Evolutionary conservation across 2,329 filamentous ascomycete genomes (phyloP).

Genomic region (Pseudomassariella vexata): DNA sequence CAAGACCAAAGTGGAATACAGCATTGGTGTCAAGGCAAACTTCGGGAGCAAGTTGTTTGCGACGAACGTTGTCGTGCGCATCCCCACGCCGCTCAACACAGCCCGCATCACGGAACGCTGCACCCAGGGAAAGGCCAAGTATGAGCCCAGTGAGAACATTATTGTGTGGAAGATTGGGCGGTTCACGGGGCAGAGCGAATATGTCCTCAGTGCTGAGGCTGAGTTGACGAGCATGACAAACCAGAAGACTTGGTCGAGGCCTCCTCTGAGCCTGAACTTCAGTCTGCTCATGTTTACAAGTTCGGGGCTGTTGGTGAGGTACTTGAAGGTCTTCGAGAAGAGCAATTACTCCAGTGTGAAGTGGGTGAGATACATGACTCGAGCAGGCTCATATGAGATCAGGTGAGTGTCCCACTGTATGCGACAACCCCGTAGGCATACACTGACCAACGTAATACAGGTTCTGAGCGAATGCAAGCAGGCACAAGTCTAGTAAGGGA

Average conservation of each 20-base stretch:
- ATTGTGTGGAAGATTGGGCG: constrained; percentile 98
- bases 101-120: constrained; percentile 89
- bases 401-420: constrained; percentile 46
- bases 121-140: constrained; percentile 95
- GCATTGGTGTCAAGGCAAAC: constrained; percentile 94
- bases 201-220: constrained; percentile 88
- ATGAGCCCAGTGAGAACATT: constrained; percentile 95
- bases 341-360: constrained; percentile 98
- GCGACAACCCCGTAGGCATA: neutral
- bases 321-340: constrained; percentile 99
- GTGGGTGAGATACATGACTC: constrained; percentile 99
- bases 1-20: constrained; percentile 97
- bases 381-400: constrained; percentile 96
- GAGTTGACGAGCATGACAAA: constrained; percentile 95
- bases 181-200: constrained; percentile 98
- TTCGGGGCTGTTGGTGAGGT: constrained; percentile 83
- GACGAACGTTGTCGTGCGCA: constrained; percentile 89
- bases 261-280: constrained; percentile 87
- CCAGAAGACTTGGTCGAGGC: constrained; percentile 93
- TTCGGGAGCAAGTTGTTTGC: constrained; percentile 95
- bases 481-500: no score
- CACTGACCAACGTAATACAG: constrained; percentile 6
- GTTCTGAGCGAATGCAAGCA: constrained; percentile 7
- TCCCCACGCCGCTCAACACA: constrained; percentile 94
- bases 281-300: constrained; percentile 97